phyloP scores from a whole-genome alignment of 495 filamentous ascomycete species.

The Beverwykella pulmonaria region DNA sequence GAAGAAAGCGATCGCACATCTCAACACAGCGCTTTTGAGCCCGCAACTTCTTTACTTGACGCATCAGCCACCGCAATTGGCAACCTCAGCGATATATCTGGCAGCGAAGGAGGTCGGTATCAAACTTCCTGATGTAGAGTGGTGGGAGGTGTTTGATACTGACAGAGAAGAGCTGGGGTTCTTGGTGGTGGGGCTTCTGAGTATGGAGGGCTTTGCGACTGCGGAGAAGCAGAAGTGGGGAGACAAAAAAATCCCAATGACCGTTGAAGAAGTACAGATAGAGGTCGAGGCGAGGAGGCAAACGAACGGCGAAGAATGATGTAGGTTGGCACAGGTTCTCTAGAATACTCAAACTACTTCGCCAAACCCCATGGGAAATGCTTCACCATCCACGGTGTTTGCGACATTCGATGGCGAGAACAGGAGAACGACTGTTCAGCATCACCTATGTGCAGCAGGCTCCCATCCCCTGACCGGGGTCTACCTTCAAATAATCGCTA shows the following conservation, averaged over 20 bases:
- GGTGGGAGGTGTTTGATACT: conserved; percentile 99
- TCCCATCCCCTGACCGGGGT: background rate
- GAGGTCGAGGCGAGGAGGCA: conserved; percentile 62
- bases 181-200: conserved; percentile 82
- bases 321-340: background rate
- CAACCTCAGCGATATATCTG: conserved; percentile 86
- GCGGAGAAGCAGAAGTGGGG: conserved; percentile 57
- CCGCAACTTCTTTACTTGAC: conserved; percentile 91
- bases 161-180: conserved; percentile 95
- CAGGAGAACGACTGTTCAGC: background rate
- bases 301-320: conserved; percentile 15
- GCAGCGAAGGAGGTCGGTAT: conserved; percentile 76
- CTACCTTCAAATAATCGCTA: background rate
- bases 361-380: background rate
- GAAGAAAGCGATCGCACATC: conserved; percentile 66
- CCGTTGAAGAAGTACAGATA: conserved; percentile 59
- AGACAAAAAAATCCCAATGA: conserved; percentile 47
- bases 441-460: background rate
- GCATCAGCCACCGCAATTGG: conserved; percentile 82
- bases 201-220: conserved; percentile 70
- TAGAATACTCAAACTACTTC: background rate
- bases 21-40: conserved; percentile 81
- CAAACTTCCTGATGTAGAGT: conserved; percentile 77
- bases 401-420: background rate
- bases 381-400: background rate